Evolutionary conservation across 2,329 filamentous ascomycete genomes (phyloP), one percentile per base, ranked within the genome.

Genomic region (Setomelanomma holmii): DNA sequence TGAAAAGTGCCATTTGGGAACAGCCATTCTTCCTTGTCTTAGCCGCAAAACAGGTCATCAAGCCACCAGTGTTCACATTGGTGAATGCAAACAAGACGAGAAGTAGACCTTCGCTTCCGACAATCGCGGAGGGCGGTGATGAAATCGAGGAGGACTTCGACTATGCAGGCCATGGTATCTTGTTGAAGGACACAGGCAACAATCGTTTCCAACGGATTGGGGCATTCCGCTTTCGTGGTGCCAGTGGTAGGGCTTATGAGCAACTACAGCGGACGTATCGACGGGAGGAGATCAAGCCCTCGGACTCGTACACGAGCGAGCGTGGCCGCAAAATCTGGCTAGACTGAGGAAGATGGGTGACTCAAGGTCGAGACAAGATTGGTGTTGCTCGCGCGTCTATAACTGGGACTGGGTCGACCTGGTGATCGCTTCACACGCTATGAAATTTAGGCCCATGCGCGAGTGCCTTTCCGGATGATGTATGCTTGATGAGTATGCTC

Each of bases 151-250:
- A 45, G 4, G 50, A 56, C 5, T 20, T 57, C 12, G 47, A 49
- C 16, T 54, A 43, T 34, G 24, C 35, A n/a, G 62, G 62, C 3
- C 46, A 45, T 27, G 62, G 62, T 4, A 61, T 65, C 2, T 43
- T 61, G 12, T 44, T 66, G 43, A 54, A 54, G 24, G n/a, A 44
- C 6, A 40, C 27, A 16, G 38, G 24, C 12, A 17, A 47, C 11
- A 10, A 52, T 33, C 60, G 51, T 17, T 66, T 57, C 33, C 43
- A 39, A 16, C 56, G 63, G 27, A 56, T 52, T 14, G 63, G 63
- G 12, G 56, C 60, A 1, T 56, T 66, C 22, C 23, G 34, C 8
- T 62, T 66, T 42, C 51, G 45, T 4, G 49, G 52, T 35, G 20
- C 49, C 17, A 55, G 40, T 22, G 45, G 34, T 5, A 22, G 35